Evolutionary conservation across 2,329 filamentous ascomycete species (phyloP).

Genomic region (Elsinoe batatas): DNA sequence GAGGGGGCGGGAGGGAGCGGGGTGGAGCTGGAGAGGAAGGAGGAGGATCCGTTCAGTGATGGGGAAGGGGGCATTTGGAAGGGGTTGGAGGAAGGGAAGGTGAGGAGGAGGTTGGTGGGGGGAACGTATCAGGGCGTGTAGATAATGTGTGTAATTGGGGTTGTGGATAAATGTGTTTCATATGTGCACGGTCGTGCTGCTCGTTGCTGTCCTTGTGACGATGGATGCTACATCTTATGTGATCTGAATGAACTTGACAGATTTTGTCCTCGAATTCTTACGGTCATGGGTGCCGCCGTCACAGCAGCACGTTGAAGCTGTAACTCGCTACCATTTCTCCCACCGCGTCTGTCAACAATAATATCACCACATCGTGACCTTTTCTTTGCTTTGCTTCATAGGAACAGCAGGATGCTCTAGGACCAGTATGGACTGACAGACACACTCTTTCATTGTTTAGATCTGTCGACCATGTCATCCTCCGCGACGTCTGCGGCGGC

Average conservation of each 20-base stretch:
- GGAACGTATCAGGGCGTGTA: slow-evolving; percentile 13
- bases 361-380: too few relatives aligned
- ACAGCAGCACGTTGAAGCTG: too few relatives aligned
- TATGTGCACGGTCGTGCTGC: neutral
- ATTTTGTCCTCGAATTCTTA: neutral
- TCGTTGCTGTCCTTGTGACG: neutral
- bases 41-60: slow-evolving; percentile 27
- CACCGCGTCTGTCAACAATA: too few relatives aligned
- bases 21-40: slow-evolving; percentile 53
- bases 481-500: slow-evolving; percentile 40
- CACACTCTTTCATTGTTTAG: too few relatives aligned
- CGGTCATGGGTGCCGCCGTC: too few relatives aligned
- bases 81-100: slow-evolving; percentile 1
- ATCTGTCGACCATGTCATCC: neutral
- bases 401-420: too few relatives aligned
- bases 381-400: too few relatives aligned
- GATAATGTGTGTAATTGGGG: slow-evolving; percentile 7
- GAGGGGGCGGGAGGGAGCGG: slow-evolving; percentile 48
- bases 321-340: too few relatives aligned
- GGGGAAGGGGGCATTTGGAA: slow-evolving; percentile 12
- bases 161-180: slow-evolving; percentile 1
- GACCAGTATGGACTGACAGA: too few relatives aligned
- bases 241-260: neutral
- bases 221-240: neutral
- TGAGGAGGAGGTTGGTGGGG: slow-evolving; percentile 14